Evolutionary conservation across 768 basidiomycete genomes (phyloP), one percentile per base, ranked within the genome.

Genomic region (Russula emetica): DNA sequence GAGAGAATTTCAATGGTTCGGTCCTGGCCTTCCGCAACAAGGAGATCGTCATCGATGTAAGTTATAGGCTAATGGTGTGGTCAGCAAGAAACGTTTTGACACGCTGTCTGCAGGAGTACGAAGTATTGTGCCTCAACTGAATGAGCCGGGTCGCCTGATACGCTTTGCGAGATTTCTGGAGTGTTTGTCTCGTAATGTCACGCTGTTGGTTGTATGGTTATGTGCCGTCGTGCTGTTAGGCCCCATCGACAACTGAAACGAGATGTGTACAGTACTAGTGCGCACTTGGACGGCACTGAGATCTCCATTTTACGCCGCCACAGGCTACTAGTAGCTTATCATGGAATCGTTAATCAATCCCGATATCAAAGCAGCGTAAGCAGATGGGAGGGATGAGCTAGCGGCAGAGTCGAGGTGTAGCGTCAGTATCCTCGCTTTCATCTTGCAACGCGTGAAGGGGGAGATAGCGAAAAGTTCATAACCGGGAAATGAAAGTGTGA

Each of bases 21-120:
- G 72, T 26, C 67, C 82, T 89, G 56, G 78, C 86, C 3, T 83
- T 80, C 60, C 79, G 74, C 55, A 72, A 76, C 24, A 76, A 70
- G 10, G 85, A 87, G 77, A 78, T 82, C 70, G 73, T 77, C 42
- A 71, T 85, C 40, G 76, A 79, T 72, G 85, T 84, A 55, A 57
- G 75, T 71, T 34, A 20, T 8, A 18, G 18, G 30, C 30, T 5
- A 5, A 30, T 54, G 16, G 5, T 9, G 38, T 53, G 56, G 20
- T 18, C 64, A n/a, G 10, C 28, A n/a, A 54, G 52, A 45, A 42
- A 24, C 60, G 20, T 49, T 14, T 53, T 51, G 28, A 32, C 40
- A 22, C 7, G 28, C 13, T 56, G 5, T 14, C 24, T 30, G 8
- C 58, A 80, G 79, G 70, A 78, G 26, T 80, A 79, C 64, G 73